Base-by-base conservation (phyloP, 441 rosid genomes). In the Theobroma grandiflorum region DNA sequence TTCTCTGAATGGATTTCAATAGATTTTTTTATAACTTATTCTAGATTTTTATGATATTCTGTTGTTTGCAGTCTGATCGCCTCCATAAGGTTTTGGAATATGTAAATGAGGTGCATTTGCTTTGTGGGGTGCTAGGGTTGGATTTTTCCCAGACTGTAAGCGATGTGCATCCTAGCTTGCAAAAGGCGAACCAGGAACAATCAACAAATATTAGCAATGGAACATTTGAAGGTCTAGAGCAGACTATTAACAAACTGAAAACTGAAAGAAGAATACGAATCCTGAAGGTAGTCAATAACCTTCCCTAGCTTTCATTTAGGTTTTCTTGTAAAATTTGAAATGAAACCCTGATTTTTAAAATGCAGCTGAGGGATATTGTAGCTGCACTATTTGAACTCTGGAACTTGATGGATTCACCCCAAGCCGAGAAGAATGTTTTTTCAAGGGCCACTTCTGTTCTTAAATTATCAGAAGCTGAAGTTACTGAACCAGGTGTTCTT, bases 371-470 rank as follows among this genome's bases (percentile, higher is more conserved):
- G 87, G 95, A 91, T 79, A 90, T 90, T 75, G 82, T 82, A 55
- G 86, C 80, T 12, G 85, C 88, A 6, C 88, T 97, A 61, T 88
- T 85, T 74, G 98, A 95, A 77, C 93, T 97, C 45, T 97, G 96
- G 99, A 91, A 89, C 84, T 88, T 97, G 90, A 95, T 97, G 99
- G 99, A 95, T 85, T 89, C 98, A 6, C 90, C 98, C 49, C 84
- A 87, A 40, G 93, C 89, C 82, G 97, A 93, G 75, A 90, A 82
- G 89, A 83, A 69, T 64, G 78, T 61, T 35, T 97, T 94, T 81
- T 86, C 92, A 31, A 87, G 86, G 85, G 80, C 92, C 59, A 84
- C 83, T 71, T 84, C 83, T 40, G 78, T 89, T 83, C 86, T 97
- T 67, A 86, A 91, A 78, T 87, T 86, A 80, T 82, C 97, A 12